Conservation (phyloP, 805 yeast genomes). For the Wickerhamomyces hampshirensis region DNA sequence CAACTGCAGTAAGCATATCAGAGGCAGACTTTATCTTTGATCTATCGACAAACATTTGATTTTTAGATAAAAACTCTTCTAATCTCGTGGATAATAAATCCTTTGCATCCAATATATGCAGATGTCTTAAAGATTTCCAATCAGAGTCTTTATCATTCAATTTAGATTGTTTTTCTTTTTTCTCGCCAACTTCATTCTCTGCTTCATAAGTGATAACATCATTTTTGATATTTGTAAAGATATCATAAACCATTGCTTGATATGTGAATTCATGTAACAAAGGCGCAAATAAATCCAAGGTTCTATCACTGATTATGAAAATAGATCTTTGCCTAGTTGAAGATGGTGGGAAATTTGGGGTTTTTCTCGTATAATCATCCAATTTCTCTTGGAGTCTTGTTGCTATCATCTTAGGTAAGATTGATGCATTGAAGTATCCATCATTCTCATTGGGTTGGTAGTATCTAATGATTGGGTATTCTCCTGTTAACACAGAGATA, state of each 20-base stretch:
- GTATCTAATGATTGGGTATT: conserved; percentile 81
- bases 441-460: conserved; percentile 49
- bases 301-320: conserved; percentile 74
- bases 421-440: conserved; percentile 47
- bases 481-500: conserved; percentile 75
- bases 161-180: conserved; percentile 40
- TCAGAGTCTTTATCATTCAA: conserved; percentile 61
- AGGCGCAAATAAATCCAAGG: conserved; percentile 80
- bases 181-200: conserved; percentile 47
- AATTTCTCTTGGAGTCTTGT: conserved; percentile 61
- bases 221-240: conserved; percentile 39
- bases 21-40: conserved; percentile 58
- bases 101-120: conserved; percentile 71
- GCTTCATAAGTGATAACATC: conserved; percentile 48
- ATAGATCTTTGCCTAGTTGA: conserved; percentile 64
- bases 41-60: conserved; percentile 72
- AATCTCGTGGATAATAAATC: conserved; percentile 55
- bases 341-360: conserved; percentile 60
- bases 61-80: conserved; percentile 61
- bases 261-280: conserved; percentile 85
- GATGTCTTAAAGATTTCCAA: conserved; percentile 68
- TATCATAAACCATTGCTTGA: conserved; percentile 87
- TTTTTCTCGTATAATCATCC: conserved; percentile 68
- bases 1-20: conserved; percentile 72
- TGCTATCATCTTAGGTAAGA: conserved; percentile 69